Base-by-base conservation (phyloP, 2,329 filamentous ascomycete species). In the Fusarium continuum region DNA sequence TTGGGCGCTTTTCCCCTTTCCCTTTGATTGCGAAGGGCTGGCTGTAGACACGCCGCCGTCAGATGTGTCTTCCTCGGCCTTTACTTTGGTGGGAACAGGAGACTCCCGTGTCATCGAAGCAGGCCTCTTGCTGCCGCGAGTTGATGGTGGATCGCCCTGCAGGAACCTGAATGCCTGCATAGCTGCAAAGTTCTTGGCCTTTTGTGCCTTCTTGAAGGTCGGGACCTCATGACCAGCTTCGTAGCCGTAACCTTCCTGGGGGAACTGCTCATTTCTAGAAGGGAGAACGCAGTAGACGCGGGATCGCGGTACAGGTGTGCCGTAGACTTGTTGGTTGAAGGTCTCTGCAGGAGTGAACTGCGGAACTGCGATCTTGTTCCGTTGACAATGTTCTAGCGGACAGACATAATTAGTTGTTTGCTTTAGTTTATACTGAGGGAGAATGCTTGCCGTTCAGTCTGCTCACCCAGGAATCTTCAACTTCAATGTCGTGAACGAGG, bases 151-250 rank as follows among this genome's bases (percentile, higher is more conserved):
- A 9, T 38, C 6, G 14, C 26, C 23, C 26, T 45, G 40, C 41
- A 52, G 54, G 20, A 55, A 48, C 8, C 25, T 54, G 35, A 53
- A 54, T 7, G 82, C 82, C 11, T 76, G 77, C 64, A 78, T 79
- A 19, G 84, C 83, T 1, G 84, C 83, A 61, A 81, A 84, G 58
- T 80, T 76, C 70, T 83, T 85, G 20, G 85, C 83, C 29, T 80
- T 70, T 74, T 83, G 85, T 64, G 85, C 85, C 22, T 68, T 74
- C 10, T 70, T 53, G 47, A 85, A 86, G 1, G 67, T 55, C 0
- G 78, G 79, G 26, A 67, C 54, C 4, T 64, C 54, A 26, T 69
- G 51, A 6, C 71, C 71, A 7, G 60, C 40, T 1, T 67, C 57
- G 11, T 72, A 65, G 20, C 79, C 79, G 43, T 76, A 77, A 16